Evolutionary conservation across 495 filamentous ascomycete species (phyloP).

Genomic region (Neurospora pannonica): DNA sequence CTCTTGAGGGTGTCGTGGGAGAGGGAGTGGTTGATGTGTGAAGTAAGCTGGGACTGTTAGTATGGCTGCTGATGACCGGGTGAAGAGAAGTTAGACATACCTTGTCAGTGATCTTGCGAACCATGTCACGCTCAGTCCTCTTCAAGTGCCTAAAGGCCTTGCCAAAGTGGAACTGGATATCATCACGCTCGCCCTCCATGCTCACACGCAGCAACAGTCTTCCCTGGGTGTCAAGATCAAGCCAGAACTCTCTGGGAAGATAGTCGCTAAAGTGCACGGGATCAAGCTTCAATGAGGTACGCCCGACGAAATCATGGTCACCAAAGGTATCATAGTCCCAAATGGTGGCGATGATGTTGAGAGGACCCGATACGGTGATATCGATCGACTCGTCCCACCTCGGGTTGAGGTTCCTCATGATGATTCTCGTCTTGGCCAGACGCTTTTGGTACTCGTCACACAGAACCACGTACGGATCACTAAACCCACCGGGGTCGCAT

Average conservation of each 20-base stretch:
- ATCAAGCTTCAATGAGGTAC: constrained; percentile 90
- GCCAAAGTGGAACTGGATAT: constrained; percentile 98
- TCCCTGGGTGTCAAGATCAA: constrained; percentile 94
- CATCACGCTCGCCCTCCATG: constrained; percentile 97
- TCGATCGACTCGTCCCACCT: constrained; percentile 97
- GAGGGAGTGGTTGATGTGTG: constrained; percentile 85
- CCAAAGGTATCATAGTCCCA: constrained; percentile 99
- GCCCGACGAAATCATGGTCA: constrained; percentile 93
- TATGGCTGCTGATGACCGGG: constrained; percentile 1
- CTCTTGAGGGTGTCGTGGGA: constrained; percentile 69
- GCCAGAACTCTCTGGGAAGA: constrained; percentile 90
- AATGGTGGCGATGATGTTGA: constrained; percentile 92
- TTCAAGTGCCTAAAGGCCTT: constrained; percentile 94
- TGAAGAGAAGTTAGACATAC: constrained; percentile 35
- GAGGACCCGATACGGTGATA: constrained; percentile 81
- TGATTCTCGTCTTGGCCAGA: constrained; percentile 87
- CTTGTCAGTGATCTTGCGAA: constrained; percentile 95
- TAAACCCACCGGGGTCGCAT: constrained; percentile 87
- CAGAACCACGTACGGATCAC: constrained; percentile 95
- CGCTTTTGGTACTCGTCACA: constrained; percentile 97
- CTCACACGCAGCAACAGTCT: constrained; percentile 80
- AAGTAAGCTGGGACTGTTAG: constrained; percentile 57
- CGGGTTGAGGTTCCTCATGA: constrained; percentile 86
- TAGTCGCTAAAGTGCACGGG: constrained; percentile 94
- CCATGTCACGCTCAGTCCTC: constrained; percentile 95